Conservation (phyloP, 768 basidiomycete genomes). For the Rubroboletus satanas region DNA sequence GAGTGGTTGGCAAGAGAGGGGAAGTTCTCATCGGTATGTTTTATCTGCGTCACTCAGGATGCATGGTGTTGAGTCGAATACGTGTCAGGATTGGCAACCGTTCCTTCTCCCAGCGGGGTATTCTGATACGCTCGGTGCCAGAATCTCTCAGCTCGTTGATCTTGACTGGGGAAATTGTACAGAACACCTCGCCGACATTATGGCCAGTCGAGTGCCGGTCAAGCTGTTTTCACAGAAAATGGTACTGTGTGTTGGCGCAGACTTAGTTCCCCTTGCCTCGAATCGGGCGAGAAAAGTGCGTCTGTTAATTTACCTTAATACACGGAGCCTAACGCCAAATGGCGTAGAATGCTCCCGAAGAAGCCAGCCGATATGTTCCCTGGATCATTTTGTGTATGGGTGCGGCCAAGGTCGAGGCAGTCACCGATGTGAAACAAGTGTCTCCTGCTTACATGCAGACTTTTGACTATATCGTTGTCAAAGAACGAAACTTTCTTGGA, state of each 20-base stretch:
- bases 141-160: constrained; percentile 48
- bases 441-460: constrained; percentile 20
- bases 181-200: constrained; percentile 56
- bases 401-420: constrained; percentile 64
- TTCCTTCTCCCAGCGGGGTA: constrained; percentile 56
- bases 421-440: constrained; percentile 40
- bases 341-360: constrained; percentile 26
- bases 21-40: constrained; percentile 32
- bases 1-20: constrained; percentile 42
- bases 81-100: constrained; percentile 52
- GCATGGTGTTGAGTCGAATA: constrained; percentile 8
- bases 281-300: constrained; percentile 25
- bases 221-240: constrained; percentile 54
- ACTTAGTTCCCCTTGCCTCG: constrained; percentile 46
- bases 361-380: constrained; percentile 46
- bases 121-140: constrained; percentile 37
- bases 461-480: constrained; percentile 65
- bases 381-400: constrained; percentile 79
- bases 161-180: constrained; percentile 45
- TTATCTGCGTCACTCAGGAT: background rate
- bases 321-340: background rate
- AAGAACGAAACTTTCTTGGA: constrained; percentile 35
- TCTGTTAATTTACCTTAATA: background rate
- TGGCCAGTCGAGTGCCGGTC: constrained; percentile 50
- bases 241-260: constrained; percentile 58